Evolutionary conservation across 2,329 filamentous ascomycete species (phyloP).

Genomic region (Clonostachys solani): DNA sequence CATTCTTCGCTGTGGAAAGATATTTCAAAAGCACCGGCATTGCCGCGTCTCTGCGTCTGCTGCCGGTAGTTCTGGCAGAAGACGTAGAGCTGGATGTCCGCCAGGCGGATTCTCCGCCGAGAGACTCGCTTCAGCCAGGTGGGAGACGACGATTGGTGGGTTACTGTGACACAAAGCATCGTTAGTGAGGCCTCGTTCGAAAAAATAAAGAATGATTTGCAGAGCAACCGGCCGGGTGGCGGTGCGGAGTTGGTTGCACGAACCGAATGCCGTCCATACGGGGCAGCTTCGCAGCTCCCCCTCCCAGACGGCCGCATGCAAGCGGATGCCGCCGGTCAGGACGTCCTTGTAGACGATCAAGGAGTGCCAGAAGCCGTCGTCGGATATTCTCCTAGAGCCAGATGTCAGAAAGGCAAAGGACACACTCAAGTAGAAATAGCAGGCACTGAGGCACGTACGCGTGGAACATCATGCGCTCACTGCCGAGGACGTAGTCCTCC

Average conservation of each 20-base stretch:
- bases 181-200: not conserved
- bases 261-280: conserved; percentile 62
- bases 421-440: not conserved
- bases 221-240: not conserved
- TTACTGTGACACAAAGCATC: conserved; percentile 34
- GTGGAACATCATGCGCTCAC: conserved; percentile 50
- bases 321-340: conserved; percentile 40
- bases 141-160: conserved; percentile 40
- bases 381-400: conserved; percentile 39
- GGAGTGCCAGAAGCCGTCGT: conserved; percentile 49
- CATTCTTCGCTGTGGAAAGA: conserved; percentile 38
- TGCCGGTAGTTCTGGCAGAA: conserved; percentile 54
- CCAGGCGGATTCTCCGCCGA: conserved; percentile 42
- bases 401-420: not conserved
- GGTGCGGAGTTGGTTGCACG: conserved; percentile 7
- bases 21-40: conserved; percentile 44
- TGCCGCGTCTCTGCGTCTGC: conserved; percentile 44
- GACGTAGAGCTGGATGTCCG: conserved; percentile 52
- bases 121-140: conserved; percentile 47
- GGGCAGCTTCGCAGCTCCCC: conserved; percentile 50
- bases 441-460: conserved; percentile 35
- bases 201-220: not conserved
- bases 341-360: conserved; percentile 50
- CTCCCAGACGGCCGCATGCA: conserved; percentile 53
- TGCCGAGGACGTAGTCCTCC: conserved; percentile 39